Evolutionary conservation across 805 yeast species (phyloP).

Genomic region (Diddensiella santjacobensis): DNA sequence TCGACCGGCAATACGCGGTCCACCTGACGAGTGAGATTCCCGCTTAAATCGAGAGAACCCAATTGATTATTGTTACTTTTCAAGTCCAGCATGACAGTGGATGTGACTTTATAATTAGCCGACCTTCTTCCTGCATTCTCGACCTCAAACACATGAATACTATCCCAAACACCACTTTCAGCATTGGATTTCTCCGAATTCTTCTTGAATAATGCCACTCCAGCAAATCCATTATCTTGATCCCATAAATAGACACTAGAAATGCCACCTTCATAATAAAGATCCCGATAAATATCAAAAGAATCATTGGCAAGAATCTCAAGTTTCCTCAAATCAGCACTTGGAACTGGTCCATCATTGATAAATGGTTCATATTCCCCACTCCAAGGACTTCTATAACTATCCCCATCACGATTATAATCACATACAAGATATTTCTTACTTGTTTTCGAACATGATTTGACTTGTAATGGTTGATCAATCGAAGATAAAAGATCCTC

Average conservation of each 20-base stretch:
- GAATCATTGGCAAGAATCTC: slow-evolving; percentile 85
- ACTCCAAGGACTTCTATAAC: slow-evolving; percentile 87
- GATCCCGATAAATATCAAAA: slow-evolving; percentile 86
- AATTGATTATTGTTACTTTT: slow-evolving; percentile 34
- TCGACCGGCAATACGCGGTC: slow-evolving; percentile 48
- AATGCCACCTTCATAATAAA: slow-evolving; percentile 93
- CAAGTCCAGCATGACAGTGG: slow-evolving; percentile 81
- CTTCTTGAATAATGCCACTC: slow-evolving; percentile 84
- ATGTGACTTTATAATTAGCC: slow-evolving; percentile 67
- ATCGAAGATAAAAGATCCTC: slow-evolving; percentile 84
- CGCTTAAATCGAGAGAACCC: slow-evolving; percentile 56
- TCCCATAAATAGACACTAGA: slow-evolving; percentile 93
- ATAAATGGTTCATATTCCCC: slow-evolving; percentile 57
- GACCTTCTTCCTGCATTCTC: slow-evolving; percentile 36
- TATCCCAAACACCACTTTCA: slow-evolving; percentile 71
- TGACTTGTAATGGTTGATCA: slow-evolving; percentile 70
- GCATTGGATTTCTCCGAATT: slow-evolving; percentile 33
- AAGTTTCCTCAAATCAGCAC: slow-evolving; percentile 59
- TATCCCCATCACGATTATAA: slow-evolving; percentile 92
- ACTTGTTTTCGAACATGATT: slow-evolving; percentile 50
- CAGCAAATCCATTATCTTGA: slow-evolving; percentile 78
- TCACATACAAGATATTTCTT: slow-evolving; percentile 82
- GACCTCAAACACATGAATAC: slow-evolving; percentile 88
- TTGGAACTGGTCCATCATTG: slow-evolving; percentile 73
- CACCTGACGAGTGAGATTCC: slow-evolving; percentile 78